Evolutionary conservation across 768 basidiomycete species (phyloP), one percentile per base, ranked within the genome.

Genomic region (Coprinopsis cinerea): DNA sequence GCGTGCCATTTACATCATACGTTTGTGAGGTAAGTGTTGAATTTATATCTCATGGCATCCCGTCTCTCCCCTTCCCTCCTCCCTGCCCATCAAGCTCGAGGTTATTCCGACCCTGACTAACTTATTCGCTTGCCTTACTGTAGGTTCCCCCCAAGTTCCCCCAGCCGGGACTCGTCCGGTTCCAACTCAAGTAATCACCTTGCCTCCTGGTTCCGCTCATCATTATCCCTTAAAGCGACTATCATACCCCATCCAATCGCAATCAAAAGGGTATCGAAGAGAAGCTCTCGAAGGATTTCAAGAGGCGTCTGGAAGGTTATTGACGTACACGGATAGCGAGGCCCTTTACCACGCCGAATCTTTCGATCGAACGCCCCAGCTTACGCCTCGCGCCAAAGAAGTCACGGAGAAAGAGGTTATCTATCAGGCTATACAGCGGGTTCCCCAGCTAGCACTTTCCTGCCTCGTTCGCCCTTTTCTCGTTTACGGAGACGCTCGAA

Each of bases 261-360:
- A 20, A 43, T 43, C 42, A 43, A 43, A 43, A 25, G 42, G 20
- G 17, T 43, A 43, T 43, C 24, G 42, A 43, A 43, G 24, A 23
- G 24, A 26, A 43, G 42, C 24, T 23, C 10, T 11, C 6, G 20
- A 26, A 43, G 24, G 42, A 39, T 40, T 17, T 14, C 10, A 40
- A 40, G 11, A 17, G 24, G 17, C 24, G 5, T 11, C 18, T 43
- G 20, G 42, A 43, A 43, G 42, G 20, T 43, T 43, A 43, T 43
- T 43, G 42, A 43, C 42, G 42, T 43, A 43, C 24, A 23, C 17
- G 24, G 24, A 10, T 11, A 18, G 24, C 18, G 42, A 43, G 42
- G 20, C 20, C 42, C 4, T 43, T 43, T 43, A 25, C 42, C 42
- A 43, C 42, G 42, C 42, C 13, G 37, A 40, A 40, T 10, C 37